phyloP scores from a whole-genome alignment of 2,329 filamentous ascomycete species.

The Colletotrichum lentis region DNA sequence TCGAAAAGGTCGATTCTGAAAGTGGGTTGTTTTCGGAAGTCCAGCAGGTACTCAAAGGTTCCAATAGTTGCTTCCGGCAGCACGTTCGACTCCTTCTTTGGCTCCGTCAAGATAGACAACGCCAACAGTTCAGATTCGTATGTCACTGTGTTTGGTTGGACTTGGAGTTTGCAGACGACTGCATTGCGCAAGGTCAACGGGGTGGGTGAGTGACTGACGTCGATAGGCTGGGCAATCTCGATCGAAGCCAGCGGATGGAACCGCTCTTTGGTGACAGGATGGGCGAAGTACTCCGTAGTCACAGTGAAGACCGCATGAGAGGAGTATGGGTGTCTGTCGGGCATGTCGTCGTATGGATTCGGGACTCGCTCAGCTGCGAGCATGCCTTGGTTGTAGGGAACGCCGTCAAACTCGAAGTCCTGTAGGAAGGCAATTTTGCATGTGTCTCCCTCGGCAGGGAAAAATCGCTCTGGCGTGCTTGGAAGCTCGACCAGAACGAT shows the following conservation, averaged over 20 bases:
- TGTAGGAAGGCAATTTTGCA: conserved; percentile 18
- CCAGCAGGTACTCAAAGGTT: conserved; percentile 28
- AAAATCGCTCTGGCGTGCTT: not conserved
- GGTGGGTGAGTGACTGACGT: not conserved
- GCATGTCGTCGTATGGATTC: conserved; percentile 16
- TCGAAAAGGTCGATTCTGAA: conserved; percentile 26
- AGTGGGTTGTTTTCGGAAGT: conserved; percentile 23
- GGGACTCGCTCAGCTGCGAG: conserved; percentile 17
- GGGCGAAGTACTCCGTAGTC: conserved; percentile 21
- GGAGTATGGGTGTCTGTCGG: not conserved
- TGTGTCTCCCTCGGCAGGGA: conserved; percentile 22
- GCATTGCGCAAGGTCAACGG: conserved; percentile 9
- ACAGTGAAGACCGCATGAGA: conserved; percentile 23
- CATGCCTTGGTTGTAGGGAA: conserved; percentile 15
- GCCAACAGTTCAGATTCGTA: conserved; percentile 31
- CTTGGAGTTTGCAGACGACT: conserved; percentile 13
- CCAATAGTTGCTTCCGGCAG: not conserved
- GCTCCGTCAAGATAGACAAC: conserved; percentile 17
- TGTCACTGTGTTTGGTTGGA: conserved; percentile 14
- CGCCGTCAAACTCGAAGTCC: conserved; percentile 7
- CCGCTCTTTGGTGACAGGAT: conserved; percentile 13
- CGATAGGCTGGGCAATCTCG: not conserved
- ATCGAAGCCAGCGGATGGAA: conserved; percentile 20
- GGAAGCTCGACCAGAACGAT: conserved; percentile 20
- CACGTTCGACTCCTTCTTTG: conserved; percentile 3